These are phyloP conservation scores for Colletotrichum horii DNA, from an alignment of 2,329 filamentous ascomycete species.

Conservation along the genomic window DNA sequence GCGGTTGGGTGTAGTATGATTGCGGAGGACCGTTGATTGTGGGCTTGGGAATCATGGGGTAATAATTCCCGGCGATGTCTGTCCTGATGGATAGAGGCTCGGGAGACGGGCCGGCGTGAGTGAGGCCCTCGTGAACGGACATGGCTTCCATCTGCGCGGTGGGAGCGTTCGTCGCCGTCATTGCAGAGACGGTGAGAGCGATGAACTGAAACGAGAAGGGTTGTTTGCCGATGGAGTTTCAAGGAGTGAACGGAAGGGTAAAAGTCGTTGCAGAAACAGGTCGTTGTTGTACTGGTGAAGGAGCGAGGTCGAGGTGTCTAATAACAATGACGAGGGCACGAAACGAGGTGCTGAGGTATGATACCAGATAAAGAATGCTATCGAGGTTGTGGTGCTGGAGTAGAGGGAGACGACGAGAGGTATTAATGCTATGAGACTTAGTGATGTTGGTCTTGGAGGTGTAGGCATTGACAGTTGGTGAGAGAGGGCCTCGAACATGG, in stretches of 20 bases:
- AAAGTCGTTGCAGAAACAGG: not conserved
- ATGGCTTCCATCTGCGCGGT: not conserved
- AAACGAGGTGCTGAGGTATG: not conserved
- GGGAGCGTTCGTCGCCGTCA: conserved; percentile 3
- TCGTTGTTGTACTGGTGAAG: not conserved
- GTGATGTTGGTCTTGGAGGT: not conserved
- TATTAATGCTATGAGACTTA: conserved; percentile 10
- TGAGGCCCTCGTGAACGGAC: not conserved
- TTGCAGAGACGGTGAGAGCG: not conserved
- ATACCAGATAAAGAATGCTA: not conserved
- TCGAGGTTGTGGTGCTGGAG: not conserved
- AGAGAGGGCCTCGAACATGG: conserved; percentile 9
- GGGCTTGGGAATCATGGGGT: not conserved
- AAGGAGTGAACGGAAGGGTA: not conserved
- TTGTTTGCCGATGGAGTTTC: conserved; percentile 10
- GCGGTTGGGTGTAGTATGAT: conserved; percentile 23
- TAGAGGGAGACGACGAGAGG: not conserved
- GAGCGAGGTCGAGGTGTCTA: not conserved
- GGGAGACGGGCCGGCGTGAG: not conserved
- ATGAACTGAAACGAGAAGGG: conserved; percentile 3
- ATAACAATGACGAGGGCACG: not conserved
- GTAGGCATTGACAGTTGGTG: not conserved
- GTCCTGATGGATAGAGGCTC: not conserved
- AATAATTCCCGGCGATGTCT: not conserved
- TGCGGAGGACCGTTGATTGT: not conserved